Conservation (phyloP, 768 basidiomycete genomes). For the Lactarius evosmus region DNA sequence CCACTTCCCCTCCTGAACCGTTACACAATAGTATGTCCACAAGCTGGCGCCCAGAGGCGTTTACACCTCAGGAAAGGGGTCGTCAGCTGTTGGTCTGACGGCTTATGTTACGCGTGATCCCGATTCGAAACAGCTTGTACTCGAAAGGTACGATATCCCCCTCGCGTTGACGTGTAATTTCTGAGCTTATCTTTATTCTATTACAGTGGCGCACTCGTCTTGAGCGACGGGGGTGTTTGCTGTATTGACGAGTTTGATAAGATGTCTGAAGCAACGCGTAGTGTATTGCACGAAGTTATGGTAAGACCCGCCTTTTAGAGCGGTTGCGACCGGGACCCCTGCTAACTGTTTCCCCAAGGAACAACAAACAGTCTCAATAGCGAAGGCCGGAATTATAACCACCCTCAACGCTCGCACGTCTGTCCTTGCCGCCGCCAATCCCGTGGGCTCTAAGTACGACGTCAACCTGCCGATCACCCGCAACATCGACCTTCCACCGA, state of each 20-base stretch:
- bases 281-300: conserved; percentile 99
- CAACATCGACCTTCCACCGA: conserved; percentile 97
- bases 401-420: conserved; percentile 98
- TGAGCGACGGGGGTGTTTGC: conserved; percentile 95
- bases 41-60: conserved; percentile 98
- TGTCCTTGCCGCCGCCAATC: conserved; percentile 96
- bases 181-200: conserved; percentile 8
- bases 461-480: conserved; percentile 86
- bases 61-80: conserved; percentile 96
- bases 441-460: conserved; percentile 94
- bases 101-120: conserved; percentile 98
- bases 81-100: conserved; percentile 96
- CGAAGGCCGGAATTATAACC: conserved; percentile 98
- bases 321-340: no score
- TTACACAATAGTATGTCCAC: conserved; percentile 78
- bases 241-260: conserved; percentile 99
- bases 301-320: conserved; percentile 39
- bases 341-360: conserved; percentile 50
- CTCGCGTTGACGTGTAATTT: not conserved
- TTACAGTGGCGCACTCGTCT: conserved; percentile 82
- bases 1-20: conserved; percentile 12
- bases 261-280: conserved; percentile 96
- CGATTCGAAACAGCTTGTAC: conserved; percentile 95
- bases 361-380: conserved; percentile 99
- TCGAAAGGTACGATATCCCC: conserved; percentile 69